Evolutionary conservation across 257 asterid genomes (phyloP).

Genomic region (Ajuga chamaepitys): DNA sequence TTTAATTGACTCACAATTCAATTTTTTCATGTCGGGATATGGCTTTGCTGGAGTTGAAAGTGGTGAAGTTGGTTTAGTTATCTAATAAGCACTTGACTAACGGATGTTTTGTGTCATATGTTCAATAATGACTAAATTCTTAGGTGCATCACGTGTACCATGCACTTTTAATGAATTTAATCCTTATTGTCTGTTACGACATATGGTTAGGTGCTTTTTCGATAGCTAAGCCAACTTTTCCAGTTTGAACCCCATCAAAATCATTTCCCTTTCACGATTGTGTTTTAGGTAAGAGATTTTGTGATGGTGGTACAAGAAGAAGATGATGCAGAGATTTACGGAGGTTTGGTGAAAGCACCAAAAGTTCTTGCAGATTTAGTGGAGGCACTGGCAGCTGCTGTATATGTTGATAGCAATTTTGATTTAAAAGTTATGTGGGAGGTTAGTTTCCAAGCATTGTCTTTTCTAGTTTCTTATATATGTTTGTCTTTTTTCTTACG

Average conservation of each 20-base stretch:
- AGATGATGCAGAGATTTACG: constrained; percentile 44
- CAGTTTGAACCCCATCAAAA: constrained; percentile 23
- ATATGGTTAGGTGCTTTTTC: constrained; percentile 21
- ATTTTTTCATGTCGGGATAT: constrained; percentile 1
- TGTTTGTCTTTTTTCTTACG: not conserved
- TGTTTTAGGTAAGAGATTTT: constrained; percentile 61
- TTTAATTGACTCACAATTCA: constrained; percentile 1
- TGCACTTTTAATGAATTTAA: not conserved
- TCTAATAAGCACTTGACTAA: constrained; percentile 20
- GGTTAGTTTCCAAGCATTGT: constrained; percentile 21
- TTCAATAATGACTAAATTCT: not conserved
- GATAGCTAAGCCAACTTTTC: constrained; percentile 25
- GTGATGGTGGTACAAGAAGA: constrained; percentile 42
- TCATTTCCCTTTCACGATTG: constrained; percentile 14
- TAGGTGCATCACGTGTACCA: not conserved
- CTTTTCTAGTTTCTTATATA: not conserved
- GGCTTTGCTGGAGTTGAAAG: constrained; percentile 33
- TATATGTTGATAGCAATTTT: constrained; percentile 36
- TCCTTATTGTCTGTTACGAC: not conserved
- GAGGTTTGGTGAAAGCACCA: constrained; percentile 74
- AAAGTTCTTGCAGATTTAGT: constrained; percentile 82
- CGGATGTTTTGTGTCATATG: not conserved
- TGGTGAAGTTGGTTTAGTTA: constrained; percentile 30
- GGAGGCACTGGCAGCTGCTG: constrained; percentile 72
- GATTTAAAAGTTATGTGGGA: constrained; percentile 35